Conservation (phyloP, 371 early-diverging fungal genomes). For the Syncephalis plumigaleata region DNA sequence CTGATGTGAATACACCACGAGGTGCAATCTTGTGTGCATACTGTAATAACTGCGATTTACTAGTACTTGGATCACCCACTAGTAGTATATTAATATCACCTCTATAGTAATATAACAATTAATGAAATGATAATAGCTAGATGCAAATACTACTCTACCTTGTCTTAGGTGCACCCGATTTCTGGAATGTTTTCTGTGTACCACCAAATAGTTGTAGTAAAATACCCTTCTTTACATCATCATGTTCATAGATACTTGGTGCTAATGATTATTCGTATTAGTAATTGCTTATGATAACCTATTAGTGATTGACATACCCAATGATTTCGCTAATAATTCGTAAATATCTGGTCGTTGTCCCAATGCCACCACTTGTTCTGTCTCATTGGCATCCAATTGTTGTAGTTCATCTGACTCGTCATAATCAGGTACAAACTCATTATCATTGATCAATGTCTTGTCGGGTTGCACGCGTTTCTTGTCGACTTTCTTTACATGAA, state of each 20-base stretch:
- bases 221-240: constrained; percentile 96
- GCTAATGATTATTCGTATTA: constrained; percentile 26
- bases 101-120: constrained; percentile 19
- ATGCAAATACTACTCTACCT: constrained; percentile 9
- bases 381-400: constrained; percentile 31
- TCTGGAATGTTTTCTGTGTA: constrained; percentile 54
- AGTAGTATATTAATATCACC: constrained; percentile 97
- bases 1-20: constrained; percentile 97
- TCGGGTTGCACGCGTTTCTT: constrained; percentile 38
- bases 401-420: constrained; percentile 49
- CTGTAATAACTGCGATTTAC: constrained; percentile 93
- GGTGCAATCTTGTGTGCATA: constrained; percentile 95
- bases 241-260: constrained; percentile 94
- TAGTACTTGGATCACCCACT: constrained; percentile 99
- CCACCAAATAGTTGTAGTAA: constrained; percentile 98
- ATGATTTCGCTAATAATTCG: constrained; percentile 59
- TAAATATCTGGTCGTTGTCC: constrained; percentile 50
- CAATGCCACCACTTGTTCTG: constrained; percentile 40
- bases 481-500: constrained; percentile 72
- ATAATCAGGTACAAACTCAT: constrained; percentile 13
- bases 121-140: no score
- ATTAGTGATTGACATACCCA: constrained; percentile 19
- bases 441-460: constrained; percentile 2
- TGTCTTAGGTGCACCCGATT: constrained; percentile 50
- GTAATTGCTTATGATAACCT: constrained; percentile 1